Base-by-base conservation (phyloP, 1,284 basidiomycete species). In the Schizophyllum amplum region DNA sequence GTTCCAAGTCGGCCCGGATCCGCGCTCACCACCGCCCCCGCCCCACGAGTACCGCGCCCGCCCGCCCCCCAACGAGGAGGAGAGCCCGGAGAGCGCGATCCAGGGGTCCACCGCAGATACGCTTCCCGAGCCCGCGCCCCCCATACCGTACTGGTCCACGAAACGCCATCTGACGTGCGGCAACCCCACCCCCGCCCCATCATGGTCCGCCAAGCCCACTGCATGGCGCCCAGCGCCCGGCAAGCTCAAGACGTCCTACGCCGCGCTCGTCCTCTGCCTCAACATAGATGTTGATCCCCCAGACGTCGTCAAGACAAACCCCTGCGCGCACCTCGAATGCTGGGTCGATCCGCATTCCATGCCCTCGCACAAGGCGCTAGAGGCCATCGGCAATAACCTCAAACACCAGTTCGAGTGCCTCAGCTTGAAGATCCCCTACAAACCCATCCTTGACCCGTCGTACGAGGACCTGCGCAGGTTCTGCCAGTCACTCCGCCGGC, bases 221-320 rank as follows among this genome's bases (percentile, higher is more conserved):
- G 82, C 84, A 11, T 98, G 94, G 93, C 84, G 89, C 53, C 79
- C 87, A 7, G 81, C 84, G 0, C 84, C 87, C 17, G 90, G 84
- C 61, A 92, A 90, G 69, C 83, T 92, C 59, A 95, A 92, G 74
- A 98, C 95, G 0, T 87, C 92, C 24, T 89, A 93, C 51, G 96
- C 93, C 1, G 92, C 91, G 0, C 80, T 99, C n/a, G 91, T 98
- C 15, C 80, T 98, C 61, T 99, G 96, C 68, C 79, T 99, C 50
- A 98, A 99, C 73, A 92, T 99, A 67, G 95, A 97, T 57, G 94
- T 98, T 48, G 96, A 99, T 67, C 96, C 96, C 17, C 96, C 96
- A 58, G 96, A 99, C 67, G 80, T 98, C 53, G 90, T 98, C 73
- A 99, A 98, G 78, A 98, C 97, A 7, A 92, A 90, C 63, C 97